These are phyloP conservation scores for Penicillium paradoxum DNA, from an alignment of 495 filamentous ascomycete genomes.

Conservation along the genomic window DNA sequence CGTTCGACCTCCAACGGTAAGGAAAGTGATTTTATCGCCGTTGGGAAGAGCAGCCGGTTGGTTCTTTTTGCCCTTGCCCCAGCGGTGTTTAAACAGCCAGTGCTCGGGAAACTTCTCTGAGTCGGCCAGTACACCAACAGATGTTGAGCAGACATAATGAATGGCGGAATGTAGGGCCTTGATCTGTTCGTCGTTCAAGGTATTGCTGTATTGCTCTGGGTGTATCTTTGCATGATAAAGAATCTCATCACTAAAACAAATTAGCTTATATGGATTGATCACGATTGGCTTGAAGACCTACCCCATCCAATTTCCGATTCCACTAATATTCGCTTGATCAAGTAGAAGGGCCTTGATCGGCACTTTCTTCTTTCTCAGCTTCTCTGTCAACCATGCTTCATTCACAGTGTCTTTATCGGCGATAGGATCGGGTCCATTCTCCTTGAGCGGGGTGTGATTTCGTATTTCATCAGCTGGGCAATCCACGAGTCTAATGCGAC, in stretches of 20 bases:
- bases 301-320: conserved; percentile 96
- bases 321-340: conserved; percentile 85
- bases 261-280: conserved; percentile 10
- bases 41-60: conserved; percentile 61
- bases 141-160: conserved; percentile 69
- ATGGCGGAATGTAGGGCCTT: conserved; percentile 67
- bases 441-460: conserved; percentile 69
- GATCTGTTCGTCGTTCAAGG: conserved; percentile 67
- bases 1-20: conserved; percentile 85
- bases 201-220: conserved; percentile 87
- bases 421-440: conserved; percentile 92
- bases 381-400: conserved; percentile 61
- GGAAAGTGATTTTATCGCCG: conserved; percentile 73
- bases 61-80: conserved; percentile 85
- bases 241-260: conserved; percentile 65
- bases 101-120: conserved; percentile 77
- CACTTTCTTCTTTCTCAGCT: conserved; percentile 67
- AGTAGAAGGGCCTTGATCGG: conserved; percentile 83
- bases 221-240: conserved; percentile 83
- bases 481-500: conserved; percentile 74
- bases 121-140: conserved; percentile 75
- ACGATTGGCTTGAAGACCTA: conserved; percentile 27
- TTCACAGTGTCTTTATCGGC: conserved; percentile 73
- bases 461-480: conserved; percentile 71
- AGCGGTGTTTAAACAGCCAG: conserved; percentile 90